Evolutionary conservation across 1,139 yeast genomes (phyloP), one percentile per base, ranked within the genome.

Genomic region (Sugiyamaella novakii): DNA sequence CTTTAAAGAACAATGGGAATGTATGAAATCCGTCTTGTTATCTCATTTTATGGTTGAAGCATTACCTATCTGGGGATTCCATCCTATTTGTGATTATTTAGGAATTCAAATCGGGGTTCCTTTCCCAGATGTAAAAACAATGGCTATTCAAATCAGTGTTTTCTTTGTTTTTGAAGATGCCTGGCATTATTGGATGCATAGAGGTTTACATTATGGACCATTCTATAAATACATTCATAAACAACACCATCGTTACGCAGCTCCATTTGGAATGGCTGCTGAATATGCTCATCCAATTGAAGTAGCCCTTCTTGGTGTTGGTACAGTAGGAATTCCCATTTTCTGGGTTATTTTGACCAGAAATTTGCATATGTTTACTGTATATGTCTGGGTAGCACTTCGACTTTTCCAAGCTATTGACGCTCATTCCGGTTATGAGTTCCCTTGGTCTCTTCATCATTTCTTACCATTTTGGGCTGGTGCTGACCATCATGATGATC

Each of bases 391-490:
- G 98, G 86, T 91, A 60, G 79, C 87, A 11, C 70, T 88, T 59
- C 80, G 98, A 66, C 79, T 91, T 59, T 84, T 84, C 74, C 98
- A 91, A 73, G 98, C 98, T 10, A 91, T 91, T 52, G 98, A 91
- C 68, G 86, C 97, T 33, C 98, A 91, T 68, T 89, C 97, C 1
- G 98, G 98, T 53, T 91, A 91, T 70, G 97, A 91, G 65, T 91
- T 91, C 79, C 98, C 98, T 49, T 84, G 95, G 88, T 87, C 96
- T 4, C 77, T 91, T 65, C 91, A 87, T 72, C 87, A 89, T 64
- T 82, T 89, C 70, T 67, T 91, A 52, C 96, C 97, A 30, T 79
- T 91, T 71, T 91, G 98, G 98, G 96, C 98, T 17, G 98, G 98
- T 54, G 97, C 98, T 19, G 97, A 87, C 63, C 98, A 91, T 69